These are phyloP conservation scores for Blastocrithidia nonstop DNA, from an alignment of 208 protist genomes.

Conservation along the genomic window DNA sequence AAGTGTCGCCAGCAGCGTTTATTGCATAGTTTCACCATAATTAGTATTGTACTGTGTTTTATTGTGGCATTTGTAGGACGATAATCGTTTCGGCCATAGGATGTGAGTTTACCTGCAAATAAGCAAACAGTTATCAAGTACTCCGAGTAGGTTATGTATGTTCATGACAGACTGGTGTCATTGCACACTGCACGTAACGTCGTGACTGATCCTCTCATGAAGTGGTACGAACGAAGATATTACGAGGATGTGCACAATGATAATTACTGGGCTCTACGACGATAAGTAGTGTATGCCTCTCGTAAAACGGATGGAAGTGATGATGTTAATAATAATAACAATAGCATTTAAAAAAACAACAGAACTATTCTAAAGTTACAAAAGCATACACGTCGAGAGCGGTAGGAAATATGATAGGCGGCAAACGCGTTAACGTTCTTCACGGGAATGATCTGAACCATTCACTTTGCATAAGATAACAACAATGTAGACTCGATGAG, in stretches of 20 bases:
- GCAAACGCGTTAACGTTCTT: slow-evolving; percentile 57
- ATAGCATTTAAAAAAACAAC: no score
- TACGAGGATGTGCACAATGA: slow-evolving; percentile 17
- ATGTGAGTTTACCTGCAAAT: slow-evolving; percentile 16
- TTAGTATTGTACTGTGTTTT: slow-evolving; percentile 14
- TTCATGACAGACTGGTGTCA: slow-evolving; percentile 35
- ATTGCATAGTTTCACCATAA: no score
- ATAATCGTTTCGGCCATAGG: slow-evolving; percentile 11
- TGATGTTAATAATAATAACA: no score
- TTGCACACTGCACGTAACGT: slow-evolving; percentile 21
- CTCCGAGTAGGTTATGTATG: slow-evolving; percentile 29
- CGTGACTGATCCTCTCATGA: slow-evolving; percentile 21
- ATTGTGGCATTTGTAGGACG: slow-evolving; percentile 28
- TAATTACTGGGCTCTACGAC: no score
- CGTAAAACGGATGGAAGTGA: no score
- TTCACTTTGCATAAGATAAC: slow-evolving; percentile 70
- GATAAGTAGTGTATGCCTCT: no score
- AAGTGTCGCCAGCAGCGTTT: no score
- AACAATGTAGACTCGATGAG: slow-evolving; percentile 49
- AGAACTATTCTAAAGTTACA: no score
- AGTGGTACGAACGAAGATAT: slow-evolving; percentile 1
- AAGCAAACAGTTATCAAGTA: slow-evolving; percentile 20
- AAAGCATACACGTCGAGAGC: slow-evolving; percentile 10
- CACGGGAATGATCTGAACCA: slow-evolving; percentile 69
- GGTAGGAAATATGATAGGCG: slow-evolving; percentile 33